These are phyloP conservation scores for Martensiomyces pterosporus DNA, from an alignment of 192 early-diverging fungal genomes.

Conservation along the genomic window DNA sequence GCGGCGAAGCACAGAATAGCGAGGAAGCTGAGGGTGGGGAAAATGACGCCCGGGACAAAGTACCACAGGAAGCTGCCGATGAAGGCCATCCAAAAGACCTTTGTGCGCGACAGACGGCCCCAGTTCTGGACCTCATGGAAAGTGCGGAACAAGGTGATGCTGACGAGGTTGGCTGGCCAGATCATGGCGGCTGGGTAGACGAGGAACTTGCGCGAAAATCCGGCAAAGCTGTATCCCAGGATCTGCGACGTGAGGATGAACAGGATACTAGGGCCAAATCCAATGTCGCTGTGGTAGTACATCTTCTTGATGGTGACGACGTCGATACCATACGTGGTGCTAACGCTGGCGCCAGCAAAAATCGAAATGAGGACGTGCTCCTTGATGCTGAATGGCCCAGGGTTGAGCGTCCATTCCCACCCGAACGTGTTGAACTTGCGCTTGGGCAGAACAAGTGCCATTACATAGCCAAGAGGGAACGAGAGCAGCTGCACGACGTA, in stretches of 20 bases:
- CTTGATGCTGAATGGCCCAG: conserved; percentile 85
- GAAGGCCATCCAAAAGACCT: conserved; percentile 53
- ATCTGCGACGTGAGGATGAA: conserved; percentile 68
- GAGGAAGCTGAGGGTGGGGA: conserved; percentile 63
- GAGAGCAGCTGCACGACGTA: conserved; percentile 71
- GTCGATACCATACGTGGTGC: conserved; percentile 71
- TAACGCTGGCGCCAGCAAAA: conserved; percentile 66
- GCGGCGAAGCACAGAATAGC: conserved; percentile 58
- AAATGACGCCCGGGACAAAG: conserved; percentile 64
- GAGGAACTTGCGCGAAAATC: conserved; percentile 70
- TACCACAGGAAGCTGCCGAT: conserved; percentile 50
- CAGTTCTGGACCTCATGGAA: conserved; percentile 62
- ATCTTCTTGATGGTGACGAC: conserved; percentile 65
- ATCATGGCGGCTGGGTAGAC: conserved; percentile 83
- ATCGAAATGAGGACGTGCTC: conserved; percentile 82
- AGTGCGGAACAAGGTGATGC: conserved; percentile 71
- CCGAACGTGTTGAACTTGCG: conserved; percentile 52
- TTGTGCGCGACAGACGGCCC: conserved; percentile 49
- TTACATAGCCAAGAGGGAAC: conserved; percentile 67
- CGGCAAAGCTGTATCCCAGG: conserved; percentile 67
- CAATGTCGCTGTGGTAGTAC: conserved; percentile 67
- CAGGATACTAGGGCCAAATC: conserved; percentile 58
- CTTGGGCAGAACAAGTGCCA: conserved; percentile 60
- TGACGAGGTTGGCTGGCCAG: conserved; percentile 79
- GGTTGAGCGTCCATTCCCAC: conserved; percentile 60